Conservation (phyloP, 2,329 filamentous ascomycete genomes). For the Mycosphaerella sp. region DNA sequence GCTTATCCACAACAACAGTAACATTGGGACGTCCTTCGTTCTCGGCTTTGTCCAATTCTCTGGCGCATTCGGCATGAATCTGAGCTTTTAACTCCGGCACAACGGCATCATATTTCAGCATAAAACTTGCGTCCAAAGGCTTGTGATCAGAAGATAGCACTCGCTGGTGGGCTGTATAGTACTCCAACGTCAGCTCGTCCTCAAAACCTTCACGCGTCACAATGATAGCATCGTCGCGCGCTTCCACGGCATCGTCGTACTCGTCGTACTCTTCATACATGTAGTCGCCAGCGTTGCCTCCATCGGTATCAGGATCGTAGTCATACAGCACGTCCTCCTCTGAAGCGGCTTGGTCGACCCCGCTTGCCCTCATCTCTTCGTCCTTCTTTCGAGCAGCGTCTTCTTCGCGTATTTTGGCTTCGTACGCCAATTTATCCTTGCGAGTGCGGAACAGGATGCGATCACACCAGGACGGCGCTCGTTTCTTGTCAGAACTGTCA, state of each 20-base stretch:
- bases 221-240: slow-evolving; percentile 46
- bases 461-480: slow-evolving; percentile 95
- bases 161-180: slow-evolving; percentile 83
- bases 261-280: slow-evolving; percentile 55
- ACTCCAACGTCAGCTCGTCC: slow-evolving; percentile 51
- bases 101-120: slow-evolving; percentile 77
- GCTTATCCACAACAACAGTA: slow-evolving; percentile 64
- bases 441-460: slow-evolving; percentile 81
- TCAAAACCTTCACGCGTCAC: slow-evolving; percentile 54
- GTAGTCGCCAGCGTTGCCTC: slow-evolving; percentile 46
- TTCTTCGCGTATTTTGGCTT: slow-evolving; percentile 57
- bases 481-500: slow-evolving; percentile 89
- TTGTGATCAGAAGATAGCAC: slow-evolving; percentile 95
- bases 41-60: slow-evolving; percentile 81
- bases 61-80: slow-evolving; percentile 78
- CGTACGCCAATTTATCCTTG: slow-evolving; percentile 58
- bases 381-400: slow-evolving; percentile 65
- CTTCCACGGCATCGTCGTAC: slow-evolving; percentile 41
- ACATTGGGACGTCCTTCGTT: slow-evolving; percentile 77
- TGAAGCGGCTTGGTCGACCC: slow-evolving; percentile 64
- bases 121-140: slow-evolving; percentile 77
- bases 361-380: slow-evolving; percentile 75
- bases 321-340: slow-evolving; percentile 84
- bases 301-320: slow-evolving; percentile 79
- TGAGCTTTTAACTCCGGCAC: slow-evolving; percentile 77